A percentile compares a stretch with the other conserved stretches of the same genome.
Evolutionary conservation across 2,329 filamentous ascomycete genomes (phyloP).

Genomic region (Cyphellophora attinorum): DNA sequence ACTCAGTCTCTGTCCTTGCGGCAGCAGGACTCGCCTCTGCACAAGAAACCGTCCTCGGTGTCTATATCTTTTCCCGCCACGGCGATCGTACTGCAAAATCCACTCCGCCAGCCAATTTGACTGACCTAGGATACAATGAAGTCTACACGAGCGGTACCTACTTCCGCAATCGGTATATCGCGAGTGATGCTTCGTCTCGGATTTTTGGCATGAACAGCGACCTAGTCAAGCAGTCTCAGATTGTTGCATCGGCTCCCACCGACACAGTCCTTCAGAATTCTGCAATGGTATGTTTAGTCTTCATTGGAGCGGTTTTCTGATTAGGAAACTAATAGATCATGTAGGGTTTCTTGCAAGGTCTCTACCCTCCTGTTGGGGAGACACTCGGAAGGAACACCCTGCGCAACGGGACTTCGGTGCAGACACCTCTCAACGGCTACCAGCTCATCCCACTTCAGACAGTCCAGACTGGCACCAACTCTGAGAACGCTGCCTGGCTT

Average conservation of each 20-base stretch:
- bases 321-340: too few species aligned
- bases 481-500: slow-evolving; percentile 48
- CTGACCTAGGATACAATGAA: slow-evolving; percentile 68
- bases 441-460: slow-evolving; percentile 71
- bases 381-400: slow-evolving; percentile 49
- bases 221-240: slow-evolving; percentile 58
- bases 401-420: slow-evolving; percentile 58
- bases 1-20: neutral
- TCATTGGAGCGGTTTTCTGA: slow-evolving; percentile 33
- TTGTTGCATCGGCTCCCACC: slow-evolving; percentile 61
- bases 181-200: slow-evolving; percentile 45
- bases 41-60: slow-evolving; percentile 63
- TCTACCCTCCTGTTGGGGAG: slow-evolving; percentile 68
- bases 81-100: slow-evolving; percentile 79
- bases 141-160: slow-evolving; percentile 63
- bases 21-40: neutral
- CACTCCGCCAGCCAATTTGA: slow-evolving; percentile 61
- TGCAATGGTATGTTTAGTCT: slow-evolving; percentile 64
- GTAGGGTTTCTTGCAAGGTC: slow-evolving; percentile 54
- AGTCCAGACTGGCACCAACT: slow-evolving; percentile 50
- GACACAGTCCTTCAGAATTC: slow-evolving; percentile 75
- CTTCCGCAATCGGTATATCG: slow-evolving; percentile 69
- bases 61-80: slow-evolving; percentile 82
- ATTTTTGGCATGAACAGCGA: slow-evolving; percentile 60
- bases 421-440: slow-evolving; percentile 66